A percentile compares a stretch with the other conserved stretches of the same genome.
Conservation (phyloP, 139 green algal genomes). For the Gonium pectorale region DNA sequence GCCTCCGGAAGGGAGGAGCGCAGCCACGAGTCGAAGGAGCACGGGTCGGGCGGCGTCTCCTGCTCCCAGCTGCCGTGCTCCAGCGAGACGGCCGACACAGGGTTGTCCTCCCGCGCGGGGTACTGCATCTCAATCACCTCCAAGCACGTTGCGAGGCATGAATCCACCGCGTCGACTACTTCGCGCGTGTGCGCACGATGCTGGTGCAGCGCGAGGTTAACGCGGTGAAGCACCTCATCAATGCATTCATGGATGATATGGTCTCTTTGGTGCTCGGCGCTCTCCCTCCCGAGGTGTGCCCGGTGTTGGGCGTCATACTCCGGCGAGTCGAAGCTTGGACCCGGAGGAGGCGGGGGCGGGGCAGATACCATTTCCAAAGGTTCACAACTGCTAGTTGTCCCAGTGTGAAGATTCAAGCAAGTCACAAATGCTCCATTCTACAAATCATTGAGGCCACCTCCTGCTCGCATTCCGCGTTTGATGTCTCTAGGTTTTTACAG, state of each 20-base stretch:
- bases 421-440: no score
- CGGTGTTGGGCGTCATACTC: slow-evolving; percentile 34
- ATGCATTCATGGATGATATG: slow-evolving; percentile 1
- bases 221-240: background rate
- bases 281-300: background rate
- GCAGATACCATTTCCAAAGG: background rate
- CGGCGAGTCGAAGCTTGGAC: slow-evolving; percentile 29
- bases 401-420: no score
- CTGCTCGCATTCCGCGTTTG: no score
- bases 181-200: background rate
- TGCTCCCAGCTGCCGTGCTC: slow-evolving; percentile 58
- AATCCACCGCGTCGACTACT: slow-evolving; percentile 18
- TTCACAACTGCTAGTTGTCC: no score
- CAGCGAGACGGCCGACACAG: slow-evolving; percentile 45
- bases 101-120: slow-evolving; percentile 37
- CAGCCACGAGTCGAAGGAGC: slow-evolving; percentile 59
- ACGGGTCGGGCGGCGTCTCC: slow-evolving; percentile 57
- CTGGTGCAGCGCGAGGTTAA: background rate
- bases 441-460: no score
- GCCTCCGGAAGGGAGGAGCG: slow-evolving; percentile 57
- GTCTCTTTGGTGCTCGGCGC: background rate
- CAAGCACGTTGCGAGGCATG: slow-evolving; percentile 43
- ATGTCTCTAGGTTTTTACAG: no score
- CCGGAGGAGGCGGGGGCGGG: background rate
- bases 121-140: slow-evolving; percentile 53